Base-by-base conservation (phyloP, 257 asterid species). In the Fraxinus cuspidata region DNA sequence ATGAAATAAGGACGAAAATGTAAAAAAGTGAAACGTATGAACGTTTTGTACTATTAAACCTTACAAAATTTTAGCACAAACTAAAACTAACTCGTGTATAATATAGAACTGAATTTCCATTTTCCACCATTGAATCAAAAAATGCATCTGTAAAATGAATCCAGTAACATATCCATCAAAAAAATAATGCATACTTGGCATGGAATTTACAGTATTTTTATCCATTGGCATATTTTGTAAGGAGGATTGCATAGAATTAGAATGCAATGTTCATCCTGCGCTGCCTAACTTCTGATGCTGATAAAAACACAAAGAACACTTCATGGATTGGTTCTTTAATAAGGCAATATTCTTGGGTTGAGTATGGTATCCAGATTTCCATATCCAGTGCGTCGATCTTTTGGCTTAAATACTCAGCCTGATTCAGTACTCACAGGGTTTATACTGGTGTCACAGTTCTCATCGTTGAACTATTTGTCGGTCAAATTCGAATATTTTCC, bases 111-210 rank as follows among this genome's bases (percentile, higher is more conserved):
- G 2, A 56, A 37, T 42, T 42, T 42, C 51, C 51, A 42, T 53
- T 6, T 44, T 56, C 65, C 65, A 56, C 2, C 12, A n/a, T 18
- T 1, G 25, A 56, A 7, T 51, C 7, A 53, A 53, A 53, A 49
- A 53, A 53, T 53, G 8, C 23, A 53, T 4, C n/a, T n/a, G 9
- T 56, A 56, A n/a, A 56, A 19, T 53, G 29, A 56, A 56, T n/a
- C 2, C n/a, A 47, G 49, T 15, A 3, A 42, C 51, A 3, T 2
- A 69, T 82, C 97, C 81, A 78, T 78, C 64, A 53, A 58, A 21
- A 29, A 21, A n/a, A 21, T 21, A 7, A 7, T 53, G 64, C 64
- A n/a, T 21, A 19, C 28, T 53, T 8, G 25, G 27, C 25, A 21
- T 58, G 66, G 66, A 21, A 58, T 58, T 21, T 58, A 21, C 15